A percentile compares a stretch with the other conserved stretches of the same genome.
Evolutionary conservation across 805 yeast species (phyloP).

Genomic region (Myxozyma vanderwaltii): DNA sequence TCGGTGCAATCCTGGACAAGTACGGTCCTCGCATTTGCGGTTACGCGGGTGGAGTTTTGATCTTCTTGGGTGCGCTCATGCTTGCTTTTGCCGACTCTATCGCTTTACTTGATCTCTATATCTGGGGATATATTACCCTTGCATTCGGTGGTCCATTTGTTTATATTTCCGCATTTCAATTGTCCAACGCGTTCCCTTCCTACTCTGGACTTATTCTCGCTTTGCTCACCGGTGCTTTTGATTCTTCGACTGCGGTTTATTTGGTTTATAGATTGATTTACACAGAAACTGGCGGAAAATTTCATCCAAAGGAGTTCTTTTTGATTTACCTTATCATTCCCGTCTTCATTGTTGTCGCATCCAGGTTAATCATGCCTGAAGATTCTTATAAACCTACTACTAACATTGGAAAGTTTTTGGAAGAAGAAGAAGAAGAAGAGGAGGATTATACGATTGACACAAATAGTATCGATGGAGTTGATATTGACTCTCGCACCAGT

Average conservation of each 20-base stretch:
- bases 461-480: constrained; percentile 51
- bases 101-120: constrained; percentile 59
- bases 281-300: constrained; percentile 43
- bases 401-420: constrained; percentile 58
- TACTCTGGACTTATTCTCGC: constrained; percentile 82
- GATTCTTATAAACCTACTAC: constrained; percentile 71
- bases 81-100: constrained; percentile 48
- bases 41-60: constrained; percentile 63
- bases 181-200: constrained; percentile 83
- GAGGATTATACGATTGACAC: constrained; percentile 46
- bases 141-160: constrained; percentile 95
- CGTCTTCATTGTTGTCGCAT: constrained; percentile 70
- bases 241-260: constrained; percentile 87
- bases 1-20: constrained; percentile 75
- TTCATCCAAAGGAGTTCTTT: constrained; percentile 64
- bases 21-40: constrained; percentile 84
- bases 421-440: constrained; percentile 53
- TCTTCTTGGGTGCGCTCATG: constrained; percentile 57
- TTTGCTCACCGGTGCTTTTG: constrained; percentile 88
- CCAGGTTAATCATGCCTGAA: constrained; percentile 76
- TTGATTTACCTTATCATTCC: constrained; percentile 72
- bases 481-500: constrained; percentile 33
- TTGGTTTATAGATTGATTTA: constrained; percentile 69
- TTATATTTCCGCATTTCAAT: constrained; percentile 84
- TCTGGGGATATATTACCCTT: constrained; percentile 69